phyloP scores from a whole-genome alignment of 2,329 filamentous ascomycete species.

The Aspergillus transmontanensis region DNA sequence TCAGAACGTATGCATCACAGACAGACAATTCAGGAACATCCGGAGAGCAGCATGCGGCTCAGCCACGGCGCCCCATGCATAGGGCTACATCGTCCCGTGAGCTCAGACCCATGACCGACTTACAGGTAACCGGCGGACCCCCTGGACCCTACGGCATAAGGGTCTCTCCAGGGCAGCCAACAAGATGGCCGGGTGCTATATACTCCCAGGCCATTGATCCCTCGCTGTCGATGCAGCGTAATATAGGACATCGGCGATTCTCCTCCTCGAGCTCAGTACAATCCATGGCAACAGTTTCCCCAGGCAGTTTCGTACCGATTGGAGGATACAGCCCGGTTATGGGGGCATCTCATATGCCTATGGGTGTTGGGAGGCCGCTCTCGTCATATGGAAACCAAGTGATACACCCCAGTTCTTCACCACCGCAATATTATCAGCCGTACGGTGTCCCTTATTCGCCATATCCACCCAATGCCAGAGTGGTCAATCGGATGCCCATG shows the following conservation, averaged over 20 bases:
- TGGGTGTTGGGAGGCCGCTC: slow-evolving; percentile 28
- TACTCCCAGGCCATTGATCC: slow-evolving; percentile 34
- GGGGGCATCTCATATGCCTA: slow-evolving; percentile 20
- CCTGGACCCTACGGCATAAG: slow-evolving; percentile 23
- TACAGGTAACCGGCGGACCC: slow-evolving; percentile 31
- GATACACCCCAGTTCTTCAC: slow-evolving; percentile 34
- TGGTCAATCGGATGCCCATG: slow-evolving; percentile 28
- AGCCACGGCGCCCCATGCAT: slow-evolving; percentile 32
- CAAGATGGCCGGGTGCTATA: slow-evolving; percentile 36
- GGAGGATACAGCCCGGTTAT: slow-evolving; percentile 31
- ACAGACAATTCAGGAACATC: slow-evolving; percentile 29
- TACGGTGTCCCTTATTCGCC: slow-evolving; percentile 29
- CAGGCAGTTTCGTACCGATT: slow-evolving; percentile 29
- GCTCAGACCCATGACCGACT: slow-evolving; percentile 40
- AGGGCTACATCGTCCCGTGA: slow-evolving; percentile 41
- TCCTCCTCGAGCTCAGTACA: slow-evolving; percentile 36
- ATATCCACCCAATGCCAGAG: slow-evolving; percentile 29
- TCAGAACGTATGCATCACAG: slow-evolving; percentile 34
- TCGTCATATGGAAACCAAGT: slow-evolving; percentile 31
- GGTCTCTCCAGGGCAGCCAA: slow-evolving; percentile 27
- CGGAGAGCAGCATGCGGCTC: slow-evolving; percentile 28
- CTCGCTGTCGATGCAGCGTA: slow-evolving; percentile 26
- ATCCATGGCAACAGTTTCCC: slow-evolving; percentile 26
- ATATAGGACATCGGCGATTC: slow-evolving; percentile 32
- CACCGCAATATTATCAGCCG: slow-evolving; percentile 35